Evolutionary conservation across 139 green algal species (phyloP), one percentile per base, ranked within the genome.

Genomic region (Gonium pectorale): DNA sequence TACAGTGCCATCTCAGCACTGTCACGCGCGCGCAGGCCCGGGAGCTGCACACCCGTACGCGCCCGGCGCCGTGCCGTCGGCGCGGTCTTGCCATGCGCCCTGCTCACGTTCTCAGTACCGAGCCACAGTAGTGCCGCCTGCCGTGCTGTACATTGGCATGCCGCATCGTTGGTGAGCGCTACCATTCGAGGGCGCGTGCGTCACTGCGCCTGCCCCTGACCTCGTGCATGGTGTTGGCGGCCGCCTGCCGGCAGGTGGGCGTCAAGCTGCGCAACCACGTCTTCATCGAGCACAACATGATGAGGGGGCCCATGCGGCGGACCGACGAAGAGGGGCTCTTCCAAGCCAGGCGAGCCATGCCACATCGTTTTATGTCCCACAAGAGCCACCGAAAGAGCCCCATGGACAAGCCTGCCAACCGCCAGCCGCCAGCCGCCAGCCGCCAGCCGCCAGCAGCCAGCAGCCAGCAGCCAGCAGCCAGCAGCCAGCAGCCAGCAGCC

Each of bases 191-290:
- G n/a, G n/a, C n/a, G n/a, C n/a, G n/a, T n/a, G n/a, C n/a, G n/a
- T n/a, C n/a, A n/a, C n/a, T n/a, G n/a, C n/a, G n/a, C n/a, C n/a
- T n/a, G n/a, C n/a, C n/a, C n/a, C n/a, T n/a, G n/a, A n/a, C n/a
- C n/a, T n/a, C n/a, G n/a, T n/a, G n/a, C n/a, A n/a, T n/a, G n/a
- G n/a, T n/a, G n/a, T n/a, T n/a, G n/a, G n/a, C n/a, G n/a, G n/a
- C n/a, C n/a, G n/a, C 43, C 19, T 19, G 3, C 9, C 3, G 27
- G 0, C 75, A 83, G 75, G 59, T 35, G 3, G 75, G 75, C 31
- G 37, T 60, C 37, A 83, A 63, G 75, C 75, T 83, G 22, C 73
- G 73, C 21, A 43, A 59, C 54, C 73, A 81, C 73, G 35, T 68
- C 54, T 40, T 81, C 35, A 46, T 64, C 9, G 59, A 71, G 35